Base-by-base conservation (phyloP, 176 grass and related monocot species). In the Juncus effusus region DNA sequence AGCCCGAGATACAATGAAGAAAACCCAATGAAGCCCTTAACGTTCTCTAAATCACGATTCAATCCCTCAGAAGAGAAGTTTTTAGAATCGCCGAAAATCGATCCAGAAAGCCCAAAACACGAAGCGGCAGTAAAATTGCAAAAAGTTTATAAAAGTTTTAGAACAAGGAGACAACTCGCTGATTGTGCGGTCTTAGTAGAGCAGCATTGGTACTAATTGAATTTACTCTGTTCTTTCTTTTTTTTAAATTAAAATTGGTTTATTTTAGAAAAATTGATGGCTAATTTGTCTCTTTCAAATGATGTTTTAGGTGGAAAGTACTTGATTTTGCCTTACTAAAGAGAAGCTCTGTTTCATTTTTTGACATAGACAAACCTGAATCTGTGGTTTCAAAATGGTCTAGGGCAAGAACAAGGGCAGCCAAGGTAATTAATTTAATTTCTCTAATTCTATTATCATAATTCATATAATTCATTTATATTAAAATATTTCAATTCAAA, bases 121-220 rank as follows among this genome's bases (percentile, higher is more conserved):
- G 75, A 85, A 61, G 79, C 91, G 63, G 91, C 91, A 38, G 50
- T 81, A 50, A 96, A 70, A 69, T 61, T 96, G 38, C 91, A 96
- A 60, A 96, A 96, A 76, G 74, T 96, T 38, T 88, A 96, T 59
- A 96, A 88, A 81, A 83, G 92, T 42, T 96, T 96, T 60, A 75
- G 92, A 53, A 96, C 82, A 15, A 91, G 92, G 75, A 71, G 84
- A 7, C 84, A 88, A 74, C 87, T 96, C 41, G 87, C 87, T 1
- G 92, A 96, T 79, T 96, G 92, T 38, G 92, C 87, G 36, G 84
- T 96, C 62, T 80, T 96, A 36, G 87, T 85, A 52, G 92, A 96
- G 74, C 92, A 96, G 63, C 79, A 80, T 3, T 96, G 92, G 92
- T 96, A 85, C 65, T 73, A 42, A 51, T 51, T 65, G 5, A 3